Conservation (phyloP, 805 yeast species). For the Pichia deserticola region DNA sequence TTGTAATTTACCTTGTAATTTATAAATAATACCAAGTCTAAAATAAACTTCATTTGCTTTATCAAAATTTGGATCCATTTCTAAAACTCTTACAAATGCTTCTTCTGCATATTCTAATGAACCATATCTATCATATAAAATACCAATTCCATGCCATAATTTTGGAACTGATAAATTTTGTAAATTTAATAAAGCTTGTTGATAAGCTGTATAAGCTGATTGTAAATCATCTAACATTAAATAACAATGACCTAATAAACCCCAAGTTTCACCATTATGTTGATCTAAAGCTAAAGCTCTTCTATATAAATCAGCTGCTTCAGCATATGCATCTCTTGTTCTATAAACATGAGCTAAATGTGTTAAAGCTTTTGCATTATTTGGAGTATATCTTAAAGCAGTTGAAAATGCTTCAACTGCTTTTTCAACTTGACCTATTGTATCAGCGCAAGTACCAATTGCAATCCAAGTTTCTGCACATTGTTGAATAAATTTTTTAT, state of each 20-base stretch:
- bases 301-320: slow-evolving; percentile 92
- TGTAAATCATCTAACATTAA: slow-evolving; percentile 94
- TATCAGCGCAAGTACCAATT: slow-evolving; percentile 82
- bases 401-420: slow-evolving; percentile 86
- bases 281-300: slow-evolving; percentile 75
- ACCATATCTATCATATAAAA: slow-evolving; percentile 92
- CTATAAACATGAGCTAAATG: slow-evolving; percentile 85
- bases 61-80: slow-evolving; percentile 92
- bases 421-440: slow-evolving; percentile 79
- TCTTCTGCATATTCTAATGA: slow-evolving; percentile 96
- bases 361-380: slow-evolving; percentile 76
- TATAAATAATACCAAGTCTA: slow-evolving; percentile 92
- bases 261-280: slow-evolving; percentile 96
- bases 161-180: slow-evolving; percentile 94
- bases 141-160: slow-evolving; percentile 98
- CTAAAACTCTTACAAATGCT: slow-evolving; percentile 92
- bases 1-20: slow-evolving; percentile 82
- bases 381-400: slow-evolving; percentile 79
- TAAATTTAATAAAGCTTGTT: slow-evolving; percentile 85
- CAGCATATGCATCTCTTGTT: slow-evolving; percentile 80
- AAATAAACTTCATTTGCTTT: slow-evolving; percentile 95
- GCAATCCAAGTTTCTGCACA: slow-evolving; percentile 85
- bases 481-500: slow-evolving; percentile 35
- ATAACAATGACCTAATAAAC: slow-evolving; percentile 91
- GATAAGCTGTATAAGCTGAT: slow-evolving; percentile 93